A percentile compares a stretch with the other conserved stretches of the same genome.
Evolutionary conservation across 2,329 filamentous ascomycete species (phyloP).

Genomic region (Fusarium papillatum): DNA sequence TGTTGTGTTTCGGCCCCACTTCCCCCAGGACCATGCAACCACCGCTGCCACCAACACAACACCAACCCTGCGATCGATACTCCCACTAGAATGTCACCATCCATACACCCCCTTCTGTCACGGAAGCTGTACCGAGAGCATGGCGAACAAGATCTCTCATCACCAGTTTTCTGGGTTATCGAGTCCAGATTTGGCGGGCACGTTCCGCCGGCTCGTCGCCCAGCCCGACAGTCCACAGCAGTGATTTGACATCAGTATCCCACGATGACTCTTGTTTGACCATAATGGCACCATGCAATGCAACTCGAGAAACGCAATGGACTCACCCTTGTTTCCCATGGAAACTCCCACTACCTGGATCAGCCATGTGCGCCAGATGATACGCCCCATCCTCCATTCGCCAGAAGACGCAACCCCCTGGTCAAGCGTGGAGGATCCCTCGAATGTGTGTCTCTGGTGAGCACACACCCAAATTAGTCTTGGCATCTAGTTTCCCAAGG

Average conservation of each 20-base stretch:
- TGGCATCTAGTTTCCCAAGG: conserved; percentile 11
- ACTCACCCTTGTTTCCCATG: background rate
- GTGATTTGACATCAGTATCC: background rate
- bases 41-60: background rate
- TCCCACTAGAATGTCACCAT: conserved; percentile 1
- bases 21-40: conserved; percentile 5
- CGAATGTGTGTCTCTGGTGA: background rate
- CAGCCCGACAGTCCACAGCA: background rate
- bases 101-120: background rate
- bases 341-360: background rate
- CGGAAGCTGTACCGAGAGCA: conserved; percentile 6
- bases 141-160: conserved; percentile 7
- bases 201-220: conserved; percentile 18
- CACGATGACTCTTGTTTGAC: conserved; percentile 1
- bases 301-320: background rate
- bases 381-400: conserved; percentile 10
- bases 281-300: conserved; percentile 5
- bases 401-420: conserved; percentile 1
- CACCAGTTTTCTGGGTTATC: background rate
- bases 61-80: conserved; percentile 7
- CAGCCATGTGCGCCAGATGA: conserved; percentile 3
- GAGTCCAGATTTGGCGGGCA: background rate
- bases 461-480: conserved; percentile 13
- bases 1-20: conserved; percentile 23
- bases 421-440: conserved; percentile 10